Percentiles rank a stretch among this genome's conserved stretches.
These are phyloP conservation scores for Pyrenophora seminiperda DNA, from an alignment of 2,329 filamentous ascomycete genomes.

Conservation along the genomic window DNA sequence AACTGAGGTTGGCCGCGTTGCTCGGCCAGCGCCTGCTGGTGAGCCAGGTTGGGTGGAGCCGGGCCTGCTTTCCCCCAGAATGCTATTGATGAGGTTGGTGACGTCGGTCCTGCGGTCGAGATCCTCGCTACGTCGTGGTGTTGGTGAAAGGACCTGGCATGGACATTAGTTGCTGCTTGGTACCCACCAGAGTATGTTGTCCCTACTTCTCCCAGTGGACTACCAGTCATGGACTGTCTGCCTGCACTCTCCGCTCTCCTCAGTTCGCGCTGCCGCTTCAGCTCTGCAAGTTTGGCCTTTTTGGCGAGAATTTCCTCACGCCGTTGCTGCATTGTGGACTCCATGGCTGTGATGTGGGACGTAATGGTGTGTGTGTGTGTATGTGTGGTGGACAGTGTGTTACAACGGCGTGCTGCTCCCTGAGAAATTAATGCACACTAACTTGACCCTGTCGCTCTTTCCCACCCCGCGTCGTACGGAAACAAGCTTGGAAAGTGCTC, in stretches of 20 bases:
- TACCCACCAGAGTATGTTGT: neutral
- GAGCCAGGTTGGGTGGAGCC: constrained; percentile 65
- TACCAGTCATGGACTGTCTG: constrained; percentile 66
- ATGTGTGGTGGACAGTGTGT: neutral
- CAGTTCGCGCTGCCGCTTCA: constrained; percentile 89
- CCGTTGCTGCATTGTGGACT: constrained; percentile 72
- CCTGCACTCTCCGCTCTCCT: constrained; percentile 74
- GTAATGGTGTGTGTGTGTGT: neutral
- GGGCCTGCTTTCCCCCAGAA: constrained; percentile 79
- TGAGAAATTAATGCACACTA: no score
- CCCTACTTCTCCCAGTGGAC: constrained; percentile 71
- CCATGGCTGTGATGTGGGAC: constrained; percentile 29
- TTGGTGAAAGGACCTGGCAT: constrained; percentile 69
- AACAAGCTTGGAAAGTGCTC: neutral
- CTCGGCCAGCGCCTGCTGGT: constrained; percentile 50
- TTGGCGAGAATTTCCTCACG: constrained; percentile 97
- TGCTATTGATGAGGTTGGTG: constrained; percentile 81
- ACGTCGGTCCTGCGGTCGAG: constrained; percentile 70
- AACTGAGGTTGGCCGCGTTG: constrained; percentile 84
- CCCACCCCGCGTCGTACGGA: neutral
- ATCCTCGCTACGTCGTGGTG: constrained; percentile 67
- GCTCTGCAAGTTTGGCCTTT: constrained; percentile 93
- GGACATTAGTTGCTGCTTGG: constrained; percentile 14
- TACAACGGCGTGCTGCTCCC: no score
- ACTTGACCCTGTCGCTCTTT: neutral